A percentile compares a stretch with the other conserved stretches of the same genome.
These are phyloP conservation scores for Onygena corvina DNA, from an alignment of 2,329 filamentous ascomycete genomes.

Conservation along the genomic window DNA sequence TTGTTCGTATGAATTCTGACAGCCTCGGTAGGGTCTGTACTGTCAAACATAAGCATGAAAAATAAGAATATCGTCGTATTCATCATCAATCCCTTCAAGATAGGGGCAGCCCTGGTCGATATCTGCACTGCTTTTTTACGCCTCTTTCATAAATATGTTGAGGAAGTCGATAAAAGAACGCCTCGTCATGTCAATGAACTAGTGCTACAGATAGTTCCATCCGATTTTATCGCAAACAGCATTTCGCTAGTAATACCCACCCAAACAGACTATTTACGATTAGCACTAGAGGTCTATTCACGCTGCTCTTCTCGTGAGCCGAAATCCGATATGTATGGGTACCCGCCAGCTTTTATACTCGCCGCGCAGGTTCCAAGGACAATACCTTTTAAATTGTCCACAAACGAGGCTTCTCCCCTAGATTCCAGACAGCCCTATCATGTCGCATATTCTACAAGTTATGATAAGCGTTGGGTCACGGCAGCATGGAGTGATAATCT, in stretches of 20 bases:
- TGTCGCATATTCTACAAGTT: constrained; percentile 45
- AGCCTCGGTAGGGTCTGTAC: constrained; percentile 22
- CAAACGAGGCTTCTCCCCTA: constrained; percentile 44
- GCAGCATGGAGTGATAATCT: constrained; percentile 49
- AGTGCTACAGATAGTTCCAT: constrained; percentile 47
- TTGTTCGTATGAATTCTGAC: neutral
- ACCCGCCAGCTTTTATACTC: constrained; percentile 43
- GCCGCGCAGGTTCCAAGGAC: constrained; percentile 41
- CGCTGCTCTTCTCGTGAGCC: constrained; percentile 40
- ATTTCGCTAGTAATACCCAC: constrained; percentile 42
- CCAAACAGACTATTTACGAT: constrained; percentile 36
- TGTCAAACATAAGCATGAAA: constrained; percentile 25
- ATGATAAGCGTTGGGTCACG: constrained; percentile 46
- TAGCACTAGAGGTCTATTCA: constrained; percentile 48
- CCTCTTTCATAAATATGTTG: constrained; percentile 44
- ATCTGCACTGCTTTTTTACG: constrained; percentile 47
- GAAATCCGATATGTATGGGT: constrained; percentile 31
- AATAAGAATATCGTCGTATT: constrained; percentile 44
- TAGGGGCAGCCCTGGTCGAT: constrained; percentile 36
- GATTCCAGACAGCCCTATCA: constrained; percentile 48
- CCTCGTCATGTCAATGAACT: constrained; percentile 35
- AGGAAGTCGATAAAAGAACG: constrained; percentile 26
- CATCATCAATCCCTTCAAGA: constrained; percentile 45
- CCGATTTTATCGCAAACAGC: constrained; percentile 42
- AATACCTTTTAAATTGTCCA: constrained; percentile 44